These are phyloP conservation scores for Hortaea sp. DNA, from an alignment of 2,329 filamentous ascomycete genomes.

Conservation along the genomic window DNA sequence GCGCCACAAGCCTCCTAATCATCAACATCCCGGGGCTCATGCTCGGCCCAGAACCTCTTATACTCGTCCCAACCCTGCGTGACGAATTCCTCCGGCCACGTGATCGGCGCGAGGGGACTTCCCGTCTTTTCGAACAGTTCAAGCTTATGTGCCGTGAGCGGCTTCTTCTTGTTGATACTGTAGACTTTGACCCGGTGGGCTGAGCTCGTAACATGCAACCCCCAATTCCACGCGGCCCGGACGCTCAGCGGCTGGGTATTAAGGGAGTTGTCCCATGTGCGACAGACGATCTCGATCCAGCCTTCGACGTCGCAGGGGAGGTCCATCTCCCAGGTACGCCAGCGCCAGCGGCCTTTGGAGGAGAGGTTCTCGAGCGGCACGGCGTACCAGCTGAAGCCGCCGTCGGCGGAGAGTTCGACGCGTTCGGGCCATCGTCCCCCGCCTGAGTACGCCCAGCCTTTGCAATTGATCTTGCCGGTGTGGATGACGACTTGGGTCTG, in stretches of 20 bases:
- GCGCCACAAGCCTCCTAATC: background rate
- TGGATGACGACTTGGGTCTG: conserved; percentile 53
- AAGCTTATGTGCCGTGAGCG: conserved; percentile 28
- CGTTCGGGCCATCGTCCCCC: conserved; percentile 42
- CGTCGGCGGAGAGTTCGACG: conserved; percentile 54
- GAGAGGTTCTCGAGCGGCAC: conserved; percentile 51
- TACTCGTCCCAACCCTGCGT: conserved; percentile 23
- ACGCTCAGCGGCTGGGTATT: conserved; percentile 38
- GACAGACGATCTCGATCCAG: conserved; percentile 36
- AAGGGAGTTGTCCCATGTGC: conserved; percentile 37
- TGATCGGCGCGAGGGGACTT: conserved; percentile 41
- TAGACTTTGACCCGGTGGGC: conserved; percentile 53
- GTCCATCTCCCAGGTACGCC: conserved; percentile 55
- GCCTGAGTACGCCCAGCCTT: conserved; percentile 37
- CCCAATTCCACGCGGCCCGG: conserved; percentile 48
- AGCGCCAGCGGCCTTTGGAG: conserved; percentile 52
- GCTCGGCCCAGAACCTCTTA: conserved; percentile 20
- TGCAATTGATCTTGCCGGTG: conserved; percentile 36
- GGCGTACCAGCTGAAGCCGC: conserved; percentile 39
- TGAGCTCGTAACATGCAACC: conserved; percentile 53
- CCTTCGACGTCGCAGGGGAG: conserved; percentile 43
- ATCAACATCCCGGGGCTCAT: conserved; percentile 18
- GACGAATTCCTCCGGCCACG: conserved; percentile 24
- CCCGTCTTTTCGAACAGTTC: conserved; percentile 38
- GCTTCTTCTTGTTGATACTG: conserved; percentile 48